phyloP scores from a whole-genome alignment of 2,329 filamentous ascomycete species.

The Fusarium sp. region DNA sequence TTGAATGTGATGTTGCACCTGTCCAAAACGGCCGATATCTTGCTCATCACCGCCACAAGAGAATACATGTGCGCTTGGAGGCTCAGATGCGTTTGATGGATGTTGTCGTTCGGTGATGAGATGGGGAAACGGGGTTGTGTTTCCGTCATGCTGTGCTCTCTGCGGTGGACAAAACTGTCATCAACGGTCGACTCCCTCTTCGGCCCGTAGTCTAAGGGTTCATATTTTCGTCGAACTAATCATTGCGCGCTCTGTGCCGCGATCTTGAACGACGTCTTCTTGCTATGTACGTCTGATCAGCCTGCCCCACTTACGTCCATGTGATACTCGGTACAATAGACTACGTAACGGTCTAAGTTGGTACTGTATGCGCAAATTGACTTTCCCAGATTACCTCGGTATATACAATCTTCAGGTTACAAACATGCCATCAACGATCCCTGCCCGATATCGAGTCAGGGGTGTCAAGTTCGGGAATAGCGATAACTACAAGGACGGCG shows the following conservation, averaged over 20 bases:
- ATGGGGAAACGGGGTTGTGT: constrained; percentile 13
- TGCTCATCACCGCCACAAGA: constrained; percentile 2
- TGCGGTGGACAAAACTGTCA: constrained; percentile 30
- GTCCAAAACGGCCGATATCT: constrained; percentile 25
- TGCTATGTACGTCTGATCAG: neutral
- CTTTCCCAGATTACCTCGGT: constrained; percentile 29
- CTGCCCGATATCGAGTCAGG: constrained; percentile 32
- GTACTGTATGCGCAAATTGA: neutral
- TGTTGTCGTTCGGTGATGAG: constrained; percentile 1
- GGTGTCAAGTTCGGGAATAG: constrained; percentile 43
- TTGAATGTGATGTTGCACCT: constrained; percentile 32
- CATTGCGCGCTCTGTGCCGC: constrained; percentile 8
- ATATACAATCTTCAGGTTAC: constrained; percentile 20
- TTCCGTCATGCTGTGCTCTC: constrained; percentile 31
- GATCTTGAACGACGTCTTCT: constrained; percentile 8
- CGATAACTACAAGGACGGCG: constrained; percentile 9
- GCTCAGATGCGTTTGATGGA: neutral
- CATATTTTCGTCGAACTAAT: constrained; percentile 19
- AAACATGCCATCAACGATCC: constrained; percentile 36
- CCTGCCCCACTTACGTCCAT: constrained; percentile 1
- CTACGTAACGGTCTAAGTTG: neutral
- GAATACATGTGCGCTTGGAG: neutral
- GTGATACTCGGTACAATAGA: neutral
- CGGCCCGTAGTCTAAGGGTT: constrained; percentile 13
- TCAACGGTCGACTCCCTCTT: constrained; percentile 27